Evolutionary conservation across 306 rosid genomes (phyloP), one percentile per base, ranked within the genome.

Genomic region (Coriaria nepalensis): DNA sequence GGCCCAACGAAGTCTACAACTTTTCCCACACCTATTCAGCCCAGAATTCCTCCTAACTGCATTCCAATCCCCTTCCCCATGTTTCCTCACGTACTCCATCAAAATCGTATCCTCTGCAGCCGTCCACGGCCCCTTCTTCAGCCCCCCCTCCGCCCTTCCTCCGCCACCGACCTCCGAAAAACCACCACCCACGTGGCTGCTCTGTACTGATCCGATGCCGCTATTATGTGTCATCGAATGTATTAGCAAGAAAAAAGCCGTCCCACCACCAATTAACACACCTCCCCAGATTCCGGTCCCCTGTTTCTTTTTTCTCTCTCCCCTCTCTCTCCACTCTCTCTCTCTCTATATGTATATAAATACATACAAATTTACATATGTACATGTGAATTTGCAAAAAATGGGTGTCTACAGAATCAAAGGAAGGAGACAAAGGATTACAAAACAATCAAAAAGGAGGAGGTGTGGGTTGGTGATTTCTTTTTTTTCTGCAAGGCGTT

Each of bases 1-100:
- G 8, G 95, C 94, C 97, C 97, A 88, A 6, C 97, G 75, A 20
- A 88, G 94, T 46, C 97, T 59, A 41, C 97, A 88, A 66, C 97
- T 88, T 57, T 88, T 88, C 1, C 97, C 97, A 11, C 97, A 88
- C 6, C 97, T 73, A 43, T 73, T 73, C 46, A 88, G 61, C 20
- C 90, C 80, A 2, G 93, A 68, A 12, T 83, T 81, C 54, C 62
- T 72, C 63, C 77, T 83, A 49, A 81, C 93, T 0, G 84, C 69
- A 38, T 84, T 88, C 97, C 97, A 88, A 47, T 88, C 83, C 10
- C 97, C 95, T 61, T 83, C 93, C 7, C 97, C 95, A 5, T 81
- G 77, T n/a, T 74, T 81, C 45, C 76, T 73, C 55, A 88, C 95
- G 49, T 83, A 88, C 36, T 84, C 93, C 6, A 79, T 61, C 6